phyloP scores from a whole-genome alignment of 176 grass and related monocot genomes.

The Ananas comosus region DNA sequence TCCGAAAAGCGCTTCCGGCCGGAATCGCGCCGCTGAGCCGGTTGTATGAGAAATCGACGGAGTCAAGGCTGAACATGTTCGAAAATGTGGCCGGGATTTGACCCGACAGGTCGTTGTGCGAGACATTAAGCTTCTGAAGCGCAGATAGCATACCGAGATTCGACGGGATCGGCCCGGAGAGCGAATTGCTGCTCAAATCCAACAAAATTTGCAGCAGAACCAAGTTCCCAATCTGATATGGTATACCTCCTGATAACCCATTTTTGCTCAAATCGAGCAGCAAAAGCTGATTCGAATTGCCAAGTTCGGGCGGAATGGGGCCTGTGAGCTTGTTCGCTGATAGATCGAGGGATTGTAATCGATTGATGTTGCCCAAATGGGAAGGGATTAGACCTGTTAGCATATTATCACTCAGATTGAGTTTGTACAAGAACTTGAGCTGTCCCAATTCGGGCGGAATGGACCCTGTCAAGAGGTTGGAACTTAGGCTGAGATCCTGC shows the following conservation, averaged over 20 bases:
- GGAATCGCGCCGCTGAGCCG: constrained; percentile 57
- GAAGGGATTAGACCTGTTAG: constrained; percentile 38
- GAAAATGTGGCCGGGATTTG: constrained; percentile 50
- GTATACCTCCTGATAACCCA: constrained; percentile 53
- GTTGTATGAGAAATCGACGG: constrained; percentile 88
- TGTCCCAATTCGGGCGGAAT: constrained; percentile 42
- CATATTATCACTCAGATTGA: constrained; percentile 54
- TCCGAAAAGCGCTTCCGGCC: constrained; percentile 37
- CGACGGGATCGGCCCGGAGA: constrained; percentile 49
- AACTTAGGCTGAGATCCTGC: constrained; percentile 42
- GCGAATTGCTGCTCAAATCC: constrained; percentile 82
- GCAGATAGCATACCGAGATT: constrained; percentile 40
- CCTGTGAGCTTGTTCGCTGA: constrained; percentile 46
- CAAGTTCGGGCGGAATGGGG: constrained; percentile 35
- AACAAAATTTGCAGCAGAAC: constrained; percentile 46
- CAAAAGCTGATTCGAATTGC: constrained; percentile 27
- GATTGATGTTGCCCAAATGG: constrained; percentile 14
- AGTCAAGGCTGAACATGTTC: constrained; percentile 54
- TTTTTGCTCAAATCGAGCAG: constrained; percentile 62
- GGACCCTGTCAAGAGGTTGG: constrained; percentile 32
- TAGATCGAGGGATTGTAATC: constrained; percentile 42
- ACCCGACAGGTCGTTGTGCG: constrained; percentile 54
- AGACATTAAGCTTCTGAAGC: constrained; percentile 66
- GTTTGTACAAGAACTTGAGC: constrained; percentile 31
- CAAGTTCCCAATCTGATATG: constrained; percentile 61